Evolutionary conservation across 306 rosid species (phyloP).

Genomic region (Potentilla sterilis): DNA sequence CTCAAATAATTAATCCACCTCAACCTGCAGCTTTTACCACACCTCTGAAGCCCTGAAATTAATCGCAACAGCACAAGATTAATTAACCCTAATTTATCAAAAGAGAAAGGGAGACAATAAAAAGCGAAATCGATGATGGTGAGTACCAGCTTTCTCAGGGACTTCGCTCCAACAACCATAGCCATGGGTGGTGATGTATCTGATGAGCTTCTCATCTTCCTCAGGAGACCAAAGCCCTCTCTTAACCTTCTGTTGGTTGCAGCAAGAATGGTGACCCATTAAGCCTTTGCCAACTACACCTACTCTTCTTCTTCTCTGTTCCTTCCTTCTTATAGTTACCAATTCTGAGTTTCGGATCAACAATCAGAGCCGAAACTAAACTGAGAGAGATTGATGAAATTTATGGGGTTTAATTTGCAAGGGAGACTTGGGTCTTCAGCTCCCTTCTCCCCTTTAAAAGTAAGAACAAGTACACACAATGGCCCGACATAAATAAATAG

Average conservation of each 20-base stretch:
- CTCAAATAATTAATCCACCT: conserved; percentile 98
- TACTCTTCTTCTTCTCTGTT: background rate
- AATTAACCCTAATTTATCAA: background rate
- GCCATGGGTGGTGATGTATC: conserved; percentile 88
- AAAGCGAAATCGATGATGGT: background rate
- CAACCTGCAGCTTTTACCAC: conserved; percentile 95
- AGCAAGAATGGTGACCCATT: conserved; percentile 98
- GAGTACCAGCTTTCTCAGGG: conserved; percentile 92
- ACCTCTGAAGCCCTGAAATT: conserved; percentile 82
- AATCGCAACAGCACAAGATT: background rate
- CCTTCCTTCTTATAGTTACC: background rate
- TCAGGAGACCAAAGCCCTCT: conserved; percentile 99
- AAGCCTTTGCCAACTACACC: background rate
- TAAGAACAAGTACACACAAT: conserved; percentile 28
- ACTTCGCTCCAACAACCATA: conserved; percentile 99
- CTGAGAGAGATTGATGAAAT: background rate
- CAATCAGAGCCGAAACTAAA: background rate
- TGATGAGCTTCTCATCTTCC: conserved; percentile 91
- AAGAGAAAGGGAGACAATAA: background rate
- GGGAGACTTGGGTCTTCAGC: conserved; percentile 11
- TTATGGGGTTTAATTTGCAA: background rate
- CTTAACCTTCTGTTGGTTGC: conserved; percentile 98
- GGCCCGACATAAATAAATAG: conserved; percentile 60
- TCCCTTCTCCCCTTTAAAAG: conserved; percentile 37
- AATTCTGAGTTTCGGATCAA: background rate